These are phyloP conservation scores for Coelastrella sp. DNA, from an alignment of 139 green algal species.

Conservation along the genomic window DNA sequence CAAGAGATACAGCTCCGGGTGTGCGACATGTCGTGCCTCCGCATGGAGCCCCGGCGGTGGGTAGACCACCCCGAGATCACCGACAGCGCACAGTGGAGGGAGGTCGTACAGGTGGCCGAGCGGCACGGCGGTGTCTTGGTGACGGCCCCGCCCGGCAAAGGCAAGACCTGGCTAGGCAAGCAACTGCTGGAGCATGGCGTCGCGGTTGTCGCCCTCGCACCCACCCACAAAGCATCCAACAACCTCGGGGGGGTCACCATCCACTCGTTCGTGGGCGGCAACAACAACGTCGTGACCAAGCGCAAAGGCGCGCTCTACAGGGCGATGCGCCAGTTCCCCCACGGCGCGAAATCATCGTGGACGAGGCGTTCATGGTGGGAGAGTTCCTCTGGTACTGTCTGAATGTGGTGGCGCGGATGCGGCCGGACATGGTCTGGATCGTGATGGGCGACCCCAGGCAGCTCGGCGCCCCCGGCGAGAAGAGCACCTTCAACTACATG, in stretches of 20 bases:
- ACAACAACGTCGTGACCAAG: neutral
- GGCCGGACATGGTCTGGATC: neutral
- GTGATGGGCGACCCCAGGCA: neutral
- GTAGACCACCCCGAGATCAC: neutral
- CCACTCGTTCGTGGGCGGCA: neutral
- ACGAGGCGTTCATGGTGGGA: neutral
- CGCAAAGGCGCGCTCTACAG: neutral
- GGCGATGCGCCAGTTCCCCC: neutral
- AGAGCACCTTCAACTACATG: neutral
- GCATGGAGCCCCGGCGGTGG: neutral
- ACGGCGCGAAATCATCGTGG: neutral
- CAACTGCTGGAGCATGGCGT: neutral
- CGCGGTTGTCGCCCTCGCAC: neutral
- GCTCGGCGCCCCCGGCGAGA: neutral
- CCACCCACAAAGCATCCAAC: neutral
- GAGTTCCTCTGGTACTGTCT: neutral
- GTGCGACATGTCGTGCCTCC: neutral
- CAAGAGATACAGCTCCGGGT: neutral
- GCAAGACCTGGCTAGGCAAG: neutral
- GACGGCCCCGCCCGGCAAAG: neutral
- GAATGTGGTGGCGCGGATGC: neutral
- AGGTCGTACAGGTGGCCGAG: neutral
- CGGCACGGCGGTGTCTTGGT: neutral
- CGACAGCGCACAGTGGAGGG: neutral
- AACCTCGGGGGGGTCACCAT: constrained; percentile 1